These are phyloP conservation scores for Scenedesmus sp. DNA, from an alignment of 163 green algal species.

Conservation along the genomic window DNA sequence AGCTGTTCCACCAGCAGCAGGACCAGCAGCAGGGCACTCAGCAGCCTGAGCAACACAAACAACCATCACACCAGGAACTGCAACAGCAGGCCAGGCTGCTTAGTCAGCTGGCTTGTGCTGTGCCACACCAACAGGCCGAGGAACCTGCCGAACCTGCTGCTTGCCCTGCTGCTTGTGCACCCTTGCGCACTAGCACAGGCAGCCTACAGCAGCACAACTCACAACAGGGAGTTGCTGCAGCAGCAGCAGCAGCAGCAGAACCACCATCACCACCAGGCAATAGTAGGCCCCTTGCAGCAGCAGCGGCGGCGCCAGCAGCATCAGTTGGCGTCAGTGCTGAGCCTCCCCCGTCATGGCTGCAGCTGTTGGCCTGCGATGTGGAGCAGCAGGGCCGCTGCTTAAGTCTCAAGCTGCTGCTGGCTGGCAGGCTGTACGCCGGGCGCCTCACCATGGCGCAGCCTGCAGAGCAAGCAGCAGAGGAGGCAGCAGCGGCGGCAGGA, in stretches of 20 bases:
- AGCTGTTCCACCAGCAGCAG: background rate
- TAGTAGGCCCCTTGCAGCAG: background rate
- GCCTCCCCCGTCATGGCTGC: slow-evolving; percentile 8
- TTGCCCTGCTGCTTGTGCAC: background rate
- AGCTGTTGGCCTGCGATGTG: slow-evolving; percentile 37
- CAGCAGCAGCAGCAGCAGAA: background rate
- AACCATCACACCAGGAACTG: background rate
- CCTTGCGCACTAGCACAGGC: background rate
- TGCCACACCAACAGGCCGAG: background rate
- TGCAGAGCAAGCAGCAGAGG: background rate
- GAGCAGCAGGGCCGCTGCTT: background rate
- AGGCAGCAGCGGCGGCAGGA: background rate
- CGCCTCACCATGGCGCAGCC: background rate
- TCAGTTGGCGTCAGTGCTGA: background rate
- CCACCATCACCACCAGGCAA: background rate
- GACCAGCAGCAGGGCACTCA: background rate
- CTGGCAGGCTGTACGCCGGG: background rate
- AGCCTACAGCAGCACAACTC: background rate
- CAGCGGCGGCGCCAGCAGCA: background rate
- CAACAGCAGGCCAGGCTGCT: background rate
- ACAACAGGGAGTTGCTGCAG: background rate
- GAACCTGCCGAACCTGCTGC: too few species aligned
- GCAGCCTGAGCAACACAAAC: background rate
- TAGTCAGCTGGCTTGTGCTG: background rate
- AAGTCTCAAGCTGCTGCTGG: slow-evolving; percentile 27